A percentile compares a stretch with the other conserved stretches of the same genome.
These are phyloP conservation scores for Ustilago bromivora DNA, from an alignment of 1,284 basidiomycete species.

Conservation along the genomic window DNA sequence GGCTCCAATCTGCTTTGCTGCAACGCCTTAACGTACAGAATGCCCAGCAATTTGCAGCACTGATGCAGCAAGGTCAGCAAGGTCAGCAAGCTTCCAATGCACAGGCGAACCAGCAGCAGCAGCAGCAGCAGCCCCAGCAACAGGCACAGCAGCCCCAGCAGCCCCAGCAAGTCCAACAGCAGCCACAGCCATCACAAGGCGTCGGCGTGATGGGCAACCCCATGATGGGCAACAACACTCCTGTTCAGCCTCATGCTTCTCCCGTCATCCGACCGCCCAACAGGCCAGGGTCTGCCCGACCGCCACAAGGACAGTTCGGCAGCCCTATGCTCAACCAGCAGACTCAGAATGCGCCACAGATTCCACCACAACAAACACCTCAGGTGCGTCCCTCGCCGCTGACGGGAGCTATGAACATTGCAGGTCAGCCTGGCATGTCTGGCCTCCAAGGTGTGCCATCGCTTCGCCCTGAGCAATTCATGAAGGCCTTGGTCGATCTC, in stretches of 20 bases:
- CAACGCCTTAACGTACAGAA: slow-evolving; percentile 51
- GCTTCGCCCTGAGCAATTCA: slow-evolving; percentile 63
- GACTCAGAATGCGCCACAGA: slow-evolving; percentile 26
- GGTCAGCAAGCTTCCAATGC: slow-evolving; percentile 4
- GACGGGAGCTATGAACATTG: slow-evolving; percentile 36
- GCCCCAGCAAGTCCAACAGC: slow-evolving; percentile 29
- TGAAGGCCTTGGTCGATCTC: slow-evolving; percentile 61
- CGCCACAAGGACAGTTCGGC: slow-evolving; percentile 43
- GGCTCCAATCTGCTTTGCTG: slow-evolving; percentile 47
- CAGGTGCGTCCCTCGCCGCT: slow-evolving; percentile 47
- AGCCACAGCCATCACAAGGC: slow-evolving; percentile 31
- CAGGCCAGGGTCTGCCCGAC: slow-evolving; percentile 42
- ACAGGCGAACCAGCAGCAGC: background rate
- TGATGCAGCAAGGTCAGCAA: slow-evolving; percentile 44
- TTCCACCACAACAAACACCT: slow-evolving; percentile 33
- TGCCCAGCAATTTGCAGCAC: slow-evolving; percentile 40
- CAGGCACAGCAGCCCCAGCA: slow-evolving; percentile 14
- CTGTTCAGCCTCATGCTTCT: slow-evolving; percentile 37
- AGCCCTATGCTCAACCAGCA: slow-evolving; percentile 52
- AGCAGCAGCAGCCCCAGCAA: slow-evolving; percentile 24
- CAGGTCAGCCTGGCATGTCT: slow-evolving; percentile 31
- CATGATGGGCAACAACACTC: slow-evolving; percentile 23
- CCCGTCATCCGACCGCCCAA: slow-evolving; percentile 46
- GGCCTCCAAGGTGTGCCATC: slow-evolving; percentile 44
- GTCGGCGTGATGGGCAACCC: slow-evolving; percentile 23